Conservation (phyloP, 768 basidiomycete genomes). For the Butyriboletus loyo region DNA sequence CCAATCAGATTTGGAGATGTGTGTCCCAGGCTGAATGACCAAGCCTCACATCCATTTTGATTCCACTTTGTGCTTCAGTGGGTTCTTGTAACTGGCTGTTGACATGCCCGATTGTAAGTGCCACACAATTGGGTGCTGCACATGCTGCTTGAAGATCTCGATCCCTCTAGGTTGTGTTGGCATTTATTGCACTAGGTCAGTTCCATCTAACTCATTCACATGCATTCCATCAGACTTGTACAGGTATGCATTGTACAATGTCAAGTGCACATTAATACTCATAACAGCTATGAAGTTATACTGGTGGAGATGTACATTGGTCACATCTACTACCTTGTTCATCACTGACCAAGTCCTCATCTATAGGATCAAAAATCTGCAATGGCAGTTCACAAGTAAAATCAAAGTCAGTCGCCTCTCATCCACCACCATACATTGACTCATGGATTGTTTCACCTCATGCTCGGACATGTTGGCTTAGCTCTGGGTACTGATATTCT, state of each 20-base stretch:
- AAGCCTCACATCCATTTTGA: too few species aligned
- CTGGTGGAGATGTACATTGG: slow-evolving; percentile 30
- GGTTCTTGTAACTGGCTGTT: slow-evolving; percentile 30
- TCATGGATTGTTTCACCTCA: not conserved
- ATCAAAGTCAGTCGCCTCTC: slow-evolving; percentile 27
- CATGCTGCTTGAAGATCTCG: not conserved
- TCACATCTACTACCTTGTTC: not conserved
- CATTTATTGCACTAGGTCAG: slow-evolving; percentile 29
- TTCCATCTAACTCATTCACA: not conserved
- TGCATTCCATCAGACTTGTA: not conserved
- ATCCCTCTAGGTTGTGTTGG: slow-evolving; percentile 23
- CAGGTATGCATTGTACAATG: slow-evolving; percentile 19
- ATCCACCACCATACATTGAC: not conserved
- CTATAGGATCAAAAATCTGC: slow-evolving; percentile 26
- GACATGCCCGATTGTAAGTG: slow-evolving; percentile 33
- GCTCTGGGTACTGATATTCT: slow-evolving; percentile 32
- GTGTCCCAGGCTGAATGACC: slow-evolving; percentile 7
- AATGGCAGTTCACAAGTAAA: slow-evolving; percentile 33
- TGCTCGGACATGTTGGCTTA: not conserved
- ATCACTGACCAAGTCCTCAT: not conserved
- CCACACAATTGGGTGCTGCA: not conserved
- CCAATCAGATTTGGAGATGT: slow-evolving; percentile 38
- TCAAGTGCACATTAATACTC: not conserved
- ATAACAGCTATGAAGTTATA: slow-evolving; percentile 22
- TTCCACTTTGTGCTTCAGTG: slow-evolving; percentile 19